A percentile compares a stretch with the other conserved stretches of the same genome.
Conservation (phyloP, 495 filamentous ascomycete genomes). For the Penicillium verhagenii region DNA sequence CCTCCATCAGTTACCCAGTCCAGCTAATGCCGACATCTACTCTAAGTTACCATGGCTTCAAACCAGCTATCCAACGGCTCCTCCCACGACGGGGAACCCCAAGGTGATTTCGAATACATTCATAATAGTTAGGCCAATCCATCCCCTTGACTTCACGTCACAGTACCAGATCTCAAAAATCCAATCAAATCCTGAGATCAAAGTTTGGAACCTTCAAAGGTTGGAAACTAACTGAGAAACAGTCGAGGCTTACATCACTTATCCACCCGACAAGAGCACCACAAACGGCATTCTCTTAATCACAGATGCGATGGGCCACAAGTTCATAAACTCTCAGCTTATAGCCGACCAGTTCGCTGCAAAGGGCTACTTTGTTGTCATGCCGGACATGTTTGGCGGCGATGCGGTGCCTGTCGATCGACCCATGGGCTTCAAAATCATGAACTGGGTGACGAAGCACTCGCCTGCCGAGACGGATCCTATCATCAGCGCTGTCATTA, state of each 20-base stretch:
- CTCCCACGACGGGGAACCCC: conserved; percentile 24
- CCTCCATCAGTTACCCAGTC: no score
- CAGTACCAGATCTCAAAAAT: no score
- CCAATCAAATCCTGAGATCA: background rate
- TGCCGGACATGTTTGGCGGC: conserved; percentile 52
- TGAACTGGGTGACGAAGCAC: conserved; percentile 37
- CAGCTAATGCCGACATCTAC: no score
- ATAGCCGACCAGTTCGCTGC: conserved; percentile 71
- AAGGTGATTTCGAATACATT: conserved; percentile 20
- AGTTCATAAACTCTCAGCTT: conserved; percentile 29
- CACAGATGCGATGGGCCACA: conserved; percentile 31
- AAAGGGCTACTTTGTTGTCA: conserved; percentile 69
- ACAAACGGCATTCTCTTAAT: conserved; percentile 28
- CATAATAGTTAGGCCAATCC: conserved; percentile 9
- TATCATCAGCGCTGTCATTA: conserved; percentile 54
- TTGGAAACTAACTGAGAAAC: background rate
- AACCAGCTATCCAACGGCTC: conserved; percentile 7
- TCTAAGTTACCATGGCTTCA: conserved; percentile 3
- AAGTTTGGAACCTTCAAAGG: no score
- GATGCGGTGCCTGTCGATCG: conserved; percentile 28
- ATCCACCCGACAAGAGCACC: conserved; percentile 27
- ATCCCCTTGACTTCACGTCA: no score
- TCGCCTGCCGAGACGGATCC: conserved; percentile 55
- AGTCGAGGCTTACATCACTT: conserved; percentile 26
- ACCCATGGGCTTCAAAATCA: conserved; percentile 27